A percentile compares a stretch with the other conserved stretches of the same genome.
phyloP scores from a whole-genome alignment of 2,329 filamentous ascomycete species.

The Ophiostoma quercus region DNA sequence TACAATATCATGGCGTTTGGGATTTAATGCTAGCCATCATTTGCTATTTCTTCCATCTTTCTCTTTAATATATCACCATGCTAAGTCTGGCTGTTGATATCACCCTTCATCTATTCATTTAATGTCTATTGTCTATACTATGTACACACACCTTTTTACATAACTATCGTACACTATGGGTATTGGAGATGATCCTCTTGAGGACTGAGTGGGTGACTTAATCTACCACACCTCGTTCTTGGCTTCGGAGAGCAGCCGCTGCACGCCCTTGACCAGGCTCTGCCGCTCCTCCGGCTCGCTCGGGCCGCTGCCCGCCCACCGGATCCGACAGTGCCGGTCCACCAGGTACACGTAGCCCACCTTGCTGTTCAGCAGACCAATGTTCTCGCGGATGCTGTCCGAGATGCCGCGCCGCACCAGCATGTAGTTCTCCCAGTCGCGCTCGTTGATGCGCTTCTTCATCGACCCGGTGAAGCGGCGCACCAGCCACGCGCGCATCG shows the following conservation, averaged over 20 bases:
- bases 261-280: constrained; percentile 59
- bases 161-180: not conserved
- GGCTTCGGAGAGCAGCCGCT: constrained; percentile 48
- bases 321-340: constrained; percentile 79
- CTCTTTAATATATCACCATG: not conserved
- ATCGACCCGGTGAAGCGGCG: constrained; percentile 52
- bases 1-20: constrained; percentile 12
- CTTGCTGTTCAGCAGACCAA: constrained; percentile 76
- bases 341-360: constrained; percentile 92
- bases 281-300: constrained; percentile 62
- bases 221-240: constrained; percentile 16
- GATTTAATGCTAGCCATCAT: not conserved
- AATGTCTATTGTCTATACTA: not conserved
- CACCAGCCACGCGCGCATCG: constrained; percentile 57
- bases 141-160: not conserved
- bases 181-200: not conserved
- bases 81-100: not conserved
- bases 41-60: not conserved
- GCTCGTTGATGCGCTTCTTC: constrained; percentile 45
- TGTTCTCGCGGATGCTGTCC: constrained; percentile 56
- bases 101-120: not conserved
- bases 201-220: not conserved
- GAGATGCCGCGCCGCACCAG: constrained; percentile 54
- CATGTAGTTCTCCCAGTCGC: constrained; percentile 58
- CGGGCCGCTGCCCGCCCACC: constrained; percentile 83